Base-by-base conservation (phyloP, 331 rosid species). In the Cucumis variabilis region DNA sequence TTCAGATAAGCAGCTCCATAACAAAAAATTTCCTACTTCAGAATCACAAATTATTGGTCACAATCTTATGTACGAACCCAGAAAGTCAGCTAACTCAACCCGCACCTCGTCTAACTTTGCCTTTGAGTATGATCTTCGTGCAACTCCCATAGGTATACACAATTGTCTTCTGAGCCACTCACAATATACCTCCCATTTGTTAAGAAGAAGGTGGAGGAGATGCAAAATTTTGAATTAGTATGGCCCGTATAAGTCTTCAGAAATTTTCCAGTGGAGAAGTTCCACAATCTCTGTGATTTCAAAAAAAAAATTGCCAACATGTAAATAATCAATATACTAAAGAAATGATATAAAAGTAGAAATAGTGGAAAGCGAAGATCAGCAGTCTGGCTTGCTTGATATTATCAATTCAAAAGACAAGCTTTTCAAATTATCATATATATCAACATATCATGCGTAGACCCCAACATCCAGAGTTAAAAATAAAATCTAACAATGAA, bases 131-230 rank as follows among this genome's bases (percentile, higher is more conserved):
- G n/a, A n/a, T n/a, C n/a, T n/a, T n/a, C n/a, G n/a, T n/a, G 98
- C 89, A 97, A 89, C 24, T 94, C 99, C 99, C 99, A 97, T 88
- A 97, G 71, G 92, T 93, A 94, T 81, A 95, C 91, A 87, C 90
- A 88, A 72, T 83, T 90, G 90, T 97, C 99, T 90, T 97, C 99
- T 4, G 99, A 97, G 74, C 99, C 99, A 25, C 99, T 92, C 30
- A 93, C 98, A 50, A 95, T 89, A 83, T 94, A 93, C 88, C 91
- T 97, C 86, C 98, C 99, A 89, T 93, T 93, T 84, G 99, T 93
- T 50, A 92, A 88, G 4, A 98, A 95, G 81, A 97, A 97, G 5
- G 96, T 69, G 14, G 99, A 91, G 3, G 99, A 89, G 85, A 94
- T 87, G 92, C 99, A 95, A 91, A 88, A 95, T 88, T 93, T 94